phyloP scores from a whole-genome alignment of 139 green algal species.

The Chlamydomonas incerta region DNA sequence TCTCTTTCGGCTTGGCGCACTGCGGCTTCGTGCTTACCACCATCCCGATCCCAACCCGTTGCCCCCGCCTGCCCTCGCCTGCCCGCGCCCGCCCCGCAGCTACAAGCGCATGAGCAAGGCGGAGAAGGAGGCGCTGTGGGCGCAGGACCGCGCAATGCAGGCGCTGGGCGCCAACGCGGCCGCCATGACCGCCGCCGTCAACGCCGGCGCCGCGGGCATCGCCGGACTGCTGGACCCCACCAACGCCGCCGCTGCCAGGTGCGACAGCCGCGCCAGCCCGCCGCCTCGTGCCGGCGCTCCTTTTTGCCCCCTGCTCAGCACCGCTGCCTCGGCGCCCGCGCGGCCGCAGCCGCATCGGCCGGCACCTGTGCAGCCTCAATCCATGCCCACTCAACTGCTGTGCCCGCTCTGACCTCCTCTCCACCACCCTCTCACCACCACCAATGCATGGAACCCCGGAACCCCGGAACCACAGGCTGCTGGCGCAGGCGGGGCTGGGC shows the following conservation, averaged over 20 bases:
- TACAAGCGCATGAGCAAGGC: conserved; percentile 86
- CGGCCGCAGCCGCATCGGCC: no score
- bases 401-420: no score
- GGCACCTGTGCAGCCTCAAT: no score
- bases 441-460: no score
- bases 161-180: conserved; percentile 39
- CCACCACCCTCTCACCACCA: background rate
- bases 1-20: no score
- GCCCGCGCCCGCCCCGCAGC: background rate
- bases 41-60: no score
- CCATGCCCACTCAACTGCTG: no score
- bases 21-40: no score
- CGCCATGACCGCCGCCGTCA: conserved; percentile 34
- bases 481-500: conserved; percentile 21
- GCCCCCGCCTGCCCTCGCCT: background rate
- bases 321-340: no score
- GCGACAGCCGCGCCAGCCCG: no score
- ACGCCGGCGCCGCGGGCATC: conserved; percentile 28
- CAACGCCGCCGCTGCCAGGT: conserved; percentile 13
- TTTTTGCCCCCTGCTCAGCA: no score
- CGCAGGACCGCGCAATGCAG: conserved; percentile 63
- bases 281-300: no score
- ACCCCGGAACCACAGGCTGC: conserved; percentile 12
- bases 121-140: conserved; percentile 85
- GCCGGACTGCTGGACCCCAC: conserved; percentile 29